Base-by-base conservation (phyloP, 768 basidiomycete genomes). In the Gymnopilus junonius region DNA sequence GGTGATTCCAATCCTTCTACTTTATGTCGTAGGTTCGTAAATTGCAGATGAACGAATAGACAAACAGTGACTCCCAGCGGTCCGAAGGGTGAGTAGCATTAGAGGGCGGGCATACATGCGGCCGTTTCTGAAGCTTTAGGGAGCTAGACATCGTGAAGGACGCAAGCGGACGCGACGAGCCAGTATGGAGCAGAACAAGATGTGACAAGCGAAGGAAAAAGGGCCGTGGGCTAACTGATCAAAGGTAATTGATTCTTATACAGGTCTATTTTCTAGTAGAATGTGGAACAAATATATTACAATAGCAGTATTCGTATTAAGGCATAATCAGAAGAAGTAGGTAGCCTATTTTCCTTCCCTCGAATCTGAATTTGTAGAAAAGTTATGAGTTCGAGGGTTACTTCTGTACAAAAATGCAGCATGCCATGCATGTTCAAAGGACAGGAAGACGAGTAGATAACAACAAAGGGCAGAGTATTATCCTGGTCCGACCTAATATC, bases 11-110 rank as follows among this genome's bases (percentile, higher is more conserved):
- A 77, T 59, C 93, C 92, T 75, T 92, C 91, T 39, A 92, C 81
- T 77, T 92, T 93, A 62, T 81, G 80, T 67, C 85, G 87, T 69
- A 94, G 79, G 75, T 84, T 80, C 23, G 92, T 92, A 80, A 92
- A 95, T 76, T 92, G 80, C 85, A 87, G 66, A 95, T 88, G 79
- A 95, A 95, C 31, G 88, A 85, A 75, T 93, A 95, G 37, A 95
- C 86, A 76, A 93, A 94, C 67, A 92, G 77, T 5, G 89, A 86
- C 78, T 95, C 93, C 93, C 93, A 95, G 76, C 90, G 90, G 78
- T 90, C 89, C 58, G 82, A 81, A 29, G 93, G 93, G 79, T 93
- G 91, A 25, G 75, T 83, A 27, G 90, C 91, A 71, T 79, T 82
- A 20, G 91, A 86, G 64, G 83, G 83, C 10, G 84, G 84, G 70